Base-by-base conservation (phyloP, 345 rosid genomes). In the Lepidium sativum region DNA sequence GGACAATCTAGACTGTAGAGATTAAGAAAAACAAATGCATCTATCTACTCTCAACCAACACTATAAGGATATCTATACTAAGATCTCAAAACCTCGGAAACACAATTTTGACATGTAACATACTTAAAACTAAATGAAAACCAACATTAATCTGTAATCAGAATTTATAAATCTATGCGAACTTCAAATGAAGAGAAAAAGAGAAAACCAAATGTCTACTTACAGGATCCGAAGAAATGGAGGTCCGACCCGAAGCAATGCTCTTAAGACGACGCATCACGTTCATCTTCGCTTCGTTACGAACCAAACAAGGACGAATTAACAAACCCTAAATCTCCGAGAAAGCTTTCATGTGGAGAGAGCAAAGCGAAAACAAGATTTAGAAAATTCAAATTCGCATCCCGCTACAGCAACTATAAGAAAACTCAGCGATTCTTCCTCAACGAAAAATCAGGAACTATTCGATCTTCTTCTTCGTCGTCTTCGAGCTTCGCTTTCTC, bases 201-300 rank as follows among this genome's bases (percentile, higher is more conserved):
- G 6, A 17, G 6, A n/a, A 53, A 27, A 27, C 7, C 0, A 10
- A 29, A 71, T 43, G 44, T 0, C 41, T 13, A 62, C 76, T 27
- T 57, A 91, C 99, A 27, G 92, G 84, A 76, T 94, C 95, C 25
- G 99, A 90, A 20, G 99, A 94, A 52, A 86, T 63, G 13, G 99
- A 94, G 68, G 95, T 74, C 12, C 97, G 97, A 57, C 95, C 99
- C 11, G 99, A 94, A 61, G 99, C 97, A 81, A 91, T 85, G 96
- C 96, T 91, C 83, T 91, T 94, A 70, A 94, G 87, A 45, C 99
- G 86, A 54, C 97, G 99, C 96, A 94, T 84, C 77, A 94, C 89
- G 80, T 86, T 86, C 97, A 91, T 94, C 68, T 69, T 80, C 29
- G 68, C 67, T 53, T 47, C 40, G 12, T 6, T 53, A 8, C 44